Evolutionary conservation across 2,329 filamentous ascomycete species (phyloP), one percentile per base, ranked within the genome.

Genomic region (Fusarium algeriense): DNA sequence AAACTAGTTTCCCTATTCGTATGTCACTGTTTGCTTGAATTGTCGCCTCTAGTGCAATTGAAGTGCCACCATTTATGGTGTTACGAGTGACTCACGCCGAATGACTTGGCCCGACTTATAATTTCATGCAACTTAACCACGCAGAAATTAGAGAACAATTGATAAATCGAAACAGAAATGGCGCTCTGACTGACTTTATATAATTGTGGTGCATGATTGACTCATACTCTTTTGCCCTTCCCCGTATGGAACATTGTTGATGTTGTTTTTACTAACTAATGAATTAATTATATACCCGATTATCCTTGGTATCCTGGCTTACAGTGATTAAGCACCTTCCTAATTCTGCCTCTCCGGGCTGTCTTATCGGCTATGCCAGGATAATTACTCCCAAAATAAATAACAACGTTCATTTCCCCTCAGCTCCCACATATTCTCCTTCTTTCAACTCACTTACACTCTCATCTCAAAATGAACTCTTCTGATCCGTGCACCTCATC

Each of bases 81-180:
- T 50, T 38, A 67, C 44, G 71, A 41, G 71, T 76, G 74, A 76
- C 74, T 76, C 74, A 76, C 57, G 48, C 74, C 74, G 74, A 37
- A 62, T 73, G 72, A 75, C 73, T 71, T 40, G 23, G 13, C n/a
- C 38, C 30, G 17, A 15, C 57, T 34, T 14, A 30, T n/a, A 45
- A 43, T 49, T 40, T 56, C 43, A 32, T 46, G 40, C 5, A 37
- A 40, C 17, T 52, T 48, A 23, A 28, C 20, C 20, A 59, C 34
- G 52, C 19, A 10, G n/a, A 8, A 59, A 20, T 3, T 7, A 56
- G 46, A 11, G 15, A 32, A 28, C 6, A 28, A 23, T 30, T 23
- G 23, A 23, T 7, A 9, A 5, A 9, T 30, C 48, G 23, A 23
- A 23, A 23, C 23, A 23, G 26, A 53, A 60, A 49, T 41, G 26